These are phyloP conservation scores for Sporothrix dimorphospora DNA, from an alignment of 2,329 filamentous ascomycete species.

Conservation along the genomic window DNA sequence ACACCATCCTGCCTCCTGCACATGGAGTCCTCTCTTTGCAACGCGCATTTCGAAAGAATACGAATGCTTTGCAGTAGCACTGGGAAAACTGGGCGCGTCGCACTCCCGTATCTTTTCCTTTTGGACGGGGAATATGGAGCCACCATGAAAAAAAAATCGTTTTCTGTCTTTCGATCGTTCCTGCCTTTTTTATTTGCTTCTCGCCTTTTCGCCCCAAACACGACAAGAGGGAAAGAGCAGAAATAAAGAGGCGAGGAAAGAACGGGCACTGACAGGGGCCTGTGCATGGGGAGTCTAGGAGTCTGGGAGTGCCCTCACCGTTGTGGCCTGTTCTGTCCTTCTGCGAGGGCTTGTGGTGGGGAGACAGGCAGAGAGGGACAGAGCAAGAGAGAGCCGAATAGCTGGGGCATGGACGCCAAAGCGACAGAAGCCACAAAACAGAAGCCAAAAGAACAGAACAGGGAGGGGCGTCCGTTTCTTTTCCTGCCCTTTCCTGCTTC, in stretches of 20 bases:
- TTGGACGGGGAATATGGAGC: not conserved
- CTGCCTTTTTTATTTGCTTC: constrained; percentile 43
- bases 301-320: not conserved
- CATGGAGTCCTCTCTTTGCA: constrained; percentile 27
- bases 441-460: constrained; percentile 18
- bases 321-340: constrained; percentile 1
- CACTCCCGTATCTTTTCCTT: not conserved
- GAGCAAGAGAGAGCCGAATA: no score
- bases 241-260: constrained; percentile 37
- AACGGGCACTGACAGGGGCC: not conserved
- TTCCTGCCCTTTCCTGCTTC: constrained; percentile 23
- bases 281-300: constrained; percentile 13
- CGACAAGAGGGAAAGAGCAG: constrained; percentile 13
- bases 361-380: not conserved
- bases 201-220: constrained; percentile 38
- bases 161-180: constrained; percentile 20
- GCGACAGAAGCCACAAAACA: not conserved
- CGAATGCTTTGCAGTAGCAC: not conserved
- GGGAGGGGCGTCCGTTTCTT: constrained; percentile 18
- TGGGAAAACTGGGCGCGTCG: constrained; percentile 1
- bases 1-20: constrained; percentile 36
- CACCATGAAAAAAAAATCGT: not conserved
- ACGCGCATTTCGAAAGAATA: constrained; percentile 12
- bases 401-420: not conserved
- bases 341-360: not conserved